Evolutionary conservation across 192 early-diverging fungal species (phyloP).

Genomic region (Mortierella alpina): DNA sequence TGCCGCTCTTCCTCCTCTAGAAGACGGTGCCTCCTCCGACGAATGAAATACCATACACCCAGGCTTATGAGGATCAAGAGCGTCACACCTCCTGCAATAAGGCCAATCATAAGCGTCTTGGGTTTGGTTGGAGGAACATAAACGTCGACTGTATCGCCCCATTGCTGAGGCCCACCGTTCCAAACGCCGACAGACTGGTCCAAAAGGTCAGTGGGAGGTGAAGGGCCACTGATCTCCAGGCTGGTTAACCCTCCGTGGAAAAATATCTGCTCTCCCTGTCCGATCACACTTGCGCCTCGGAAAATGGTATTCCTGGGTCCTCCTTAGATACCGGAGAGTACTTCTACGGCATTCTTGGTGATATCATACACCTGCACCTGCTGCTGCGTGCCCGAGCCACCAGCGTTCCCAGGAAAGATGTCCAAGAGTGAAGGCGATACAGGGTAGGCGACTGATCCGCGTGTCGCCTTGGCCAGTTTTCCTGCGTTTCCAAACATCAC

Average conservation of each 20-base stretch:
- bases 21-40: too few relatives aligned
- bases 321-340: background rate
- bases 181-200: constrained; percentile 21
- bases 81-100: constrained; percentile 22
- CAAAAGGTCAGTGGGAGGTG: constrained; percentile 3
- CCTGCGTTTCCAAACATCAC: constrained; percentile 54
- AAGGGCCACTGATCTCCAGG: background rate
- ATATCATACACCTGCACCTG: constrained; percentile 14
- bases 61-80: constrained; percentile 12
- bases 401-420: constrained; percentile 44
- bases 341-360: background rate
- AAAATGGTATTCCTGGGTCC: constrained; percentile 43
- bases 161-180: constrained; percentile 20
- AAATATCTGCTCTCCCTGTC: constrained; percentile 33
- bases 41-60: constrained; percentile 18
- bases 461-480: constrained; percentile 7
- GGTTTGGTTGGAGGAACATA: constrained; percentile 27
- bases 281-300: constrained; percentile 25
- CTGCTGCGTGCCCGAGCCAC: constrained; percentile 15
- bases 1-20: constrained; percentile 23
- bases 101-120: constrained; percentile 35
- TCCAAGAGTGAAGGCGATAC: background rate
- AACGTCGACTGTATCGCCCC: constrained; percentile 12
- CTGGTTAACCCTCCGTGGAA: constrained; percentile 33
- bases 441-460: constrained; percentile 33